Evolutionary conservation across 2,329 filamentous ascomycete species (phyloP), one percentile per base, ranked within the genome.

Genomic region (Hysterium pulicare): DNA sequence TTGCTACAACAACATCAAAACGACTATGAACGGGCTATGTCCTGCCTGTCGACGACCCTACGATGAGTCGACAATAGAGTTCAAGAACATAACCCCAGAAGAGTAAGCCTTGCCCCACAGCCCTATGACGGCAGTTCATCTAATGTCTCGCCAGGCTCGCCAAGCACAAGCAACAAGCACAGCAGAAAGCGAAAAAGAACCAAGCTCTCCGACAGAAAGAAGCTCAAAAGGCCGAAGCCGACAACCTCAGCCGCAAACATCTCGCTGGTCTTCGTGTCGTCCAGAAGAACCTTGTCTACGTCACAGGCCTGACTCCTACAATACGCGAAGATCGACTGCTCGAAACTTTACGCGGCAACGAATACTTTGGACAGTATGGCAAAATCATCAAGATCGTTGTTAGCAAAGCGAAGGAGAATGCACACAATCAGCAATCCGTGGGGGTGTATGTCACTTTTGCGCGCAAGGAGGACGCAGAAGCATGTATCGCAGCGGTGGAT

Each of bases 391-490:
- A 98, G 69, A 97, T 98, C 43, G 95, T 95, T 41, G 95, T 98
- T 53, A 97, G 90, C 75, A 96, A 95, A 67, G 82, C 90, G 31
- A 95, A 95, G 67, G 88, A 91, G 49, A 75, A 76, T 34, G 73
- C 76, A 24, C 74, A 78, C 42, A 74, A 76, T 41, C 87, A 89
- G 53, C 87, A 93, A 57, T 94, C 90, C 0, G 84, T 98, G 4
- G 93, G 93, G 35, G 91, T 98, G 38, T 98, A 98, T 61, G 93
- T 98, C n/a, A 98, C 93, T 0, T 98, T 96, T 64, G 86, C 93
- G 54, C 84, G 81, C 50, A 95, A 95, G 63, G 83, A 89, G 51
- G 93, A 97, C 68, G 93, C 93, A 13, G 85, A 85, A 31, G 82
- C 80, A 28, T 98, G 93, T 66, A 98, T 98, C 49, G 79, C 83